Evolutionary conservation across 2,329 filamentous ascomycete genomes (phyloP).

Genomic region (Ophiocordyceps sinensis): DNA sequence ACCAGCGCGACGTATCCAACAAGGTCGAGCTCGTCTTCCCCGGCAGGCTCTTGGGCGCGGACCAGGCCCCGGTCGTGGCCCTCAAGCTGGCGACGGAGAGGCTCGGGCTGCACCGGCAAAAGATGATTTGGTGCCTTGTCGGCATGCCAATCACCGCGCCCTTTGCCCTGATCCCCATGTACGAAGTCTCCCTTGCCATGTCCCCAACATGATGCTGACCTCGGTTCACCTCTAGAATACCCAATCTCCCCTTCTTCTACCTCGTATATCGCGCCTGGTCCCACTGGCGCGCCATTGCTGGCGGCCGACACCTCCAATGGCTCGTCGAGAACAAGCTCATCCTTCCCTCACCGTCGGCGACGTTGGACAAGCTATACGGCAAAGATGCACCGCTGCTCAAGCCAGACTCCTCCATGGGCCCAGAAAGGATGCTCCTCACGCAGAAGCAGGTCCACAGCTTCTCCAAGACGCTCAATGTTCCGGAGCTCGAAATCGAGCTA

Average conservation of each 20-base stretch:
- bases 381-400: conserved; percentile 9
- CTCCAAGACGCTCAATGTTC: conserved; percentile 48
- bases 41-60: conserved; percentile 47
- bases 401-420: conserved; percentile 7
- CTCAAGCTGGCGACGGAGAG: conserved; percentile 63
- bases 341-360: conserved; percentile 46
- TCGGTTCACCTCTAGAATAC: conserved; percentile 41
- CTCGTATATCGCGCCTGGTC: conserved; percentile 83
- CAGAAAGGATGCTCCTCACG: conserved; percentile 28
- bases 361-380: conserved; percentile 62
- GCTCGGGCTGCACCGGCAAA: conserved; percentile 60
- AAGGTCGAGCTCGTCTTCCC: conserved; percentile 69
- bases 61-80: conserved; percentile 51
- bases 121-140: conserved; percentile 66
- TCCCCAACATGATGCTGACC: neutral
- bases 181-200: conserved; percentile 24
- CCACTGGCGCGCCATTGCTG: conserved; percentile 74
- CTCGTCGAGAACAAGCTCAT: conserved; percentile 62
- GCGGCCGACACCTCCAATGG: conserved; percentile 74
- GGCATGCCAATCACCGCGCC: conserved; percentile 75
- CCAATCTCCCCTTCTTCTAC: conserved; percentile 96
- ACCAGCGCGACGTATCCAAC: conserved; percentile 46
- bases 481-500: conserved; percentile 57
- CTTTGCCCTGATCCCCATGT: conserved; percentile 76
- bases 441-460: conserved; percentile 41